A percentile compares a stretch with the other conserved stretches of the same genome.
Conservation (phyloP, 2,329 filamentous ascomycete species). For the Fusarium pseudocircinatum region DNA sequence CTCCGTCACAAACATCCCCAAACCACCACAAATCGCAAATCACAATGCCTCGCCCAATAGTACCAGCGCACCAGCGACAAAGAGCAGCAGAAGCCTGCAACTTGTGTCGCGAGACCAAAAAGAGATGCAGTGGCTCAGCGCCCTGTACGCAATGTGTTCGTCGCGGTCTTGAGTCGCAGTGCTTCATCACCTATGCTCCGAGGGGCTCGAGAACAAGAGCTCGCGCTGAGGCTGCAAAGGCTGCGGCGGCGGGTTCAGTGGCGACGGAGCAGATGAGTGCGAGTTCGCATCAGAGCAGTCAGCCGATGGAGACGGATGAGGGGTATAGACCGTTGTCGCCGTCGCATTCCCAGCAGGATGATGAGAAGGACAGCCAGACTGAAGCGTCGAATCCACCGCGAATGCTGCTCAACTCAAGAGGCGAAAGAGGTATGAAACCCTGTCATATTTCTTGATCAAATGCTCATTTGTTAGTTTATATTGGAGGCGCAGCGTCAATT, state of each 20-base stretch:
- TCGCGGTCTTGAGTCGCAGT: slow-evolving; percentile 53
- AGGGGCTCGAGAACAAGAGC: slow-evolving; percentile 40
- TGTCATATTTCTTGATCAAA: neutral
- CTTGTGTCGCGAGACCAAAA: slow-evolving; percentile 60
- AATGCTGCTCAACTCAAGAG: slow-evolving; percentile 62
- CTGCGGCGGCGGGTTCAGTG: neutral
- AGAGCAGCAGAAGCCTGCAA: slow-evolving; percentile 60
- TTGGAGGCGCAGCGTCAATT: slow-evolving; percentile 61
- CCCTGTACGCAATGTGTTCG: slow-evolving; percentile 59
- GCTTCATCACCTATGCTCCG: slow-evolving; percentile 47
- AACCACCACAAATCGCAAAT: neutral
- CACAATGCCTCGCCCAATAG: slow-evolving; percentile 62
- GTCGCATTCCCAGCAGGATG: slow-evolving; percentile 43
- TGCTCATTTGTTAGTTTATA: slow-evolving; percentile 51
- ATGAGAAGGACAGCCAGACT: slow-evolving; percentile 23
- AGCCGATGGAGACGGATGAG: slow-evolving; percentile 13
- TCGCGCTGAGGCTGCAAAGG: slow-evolving; percentile 19
- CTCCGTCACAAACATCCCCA: neutral
- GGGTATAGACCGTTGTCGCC: slow-evolving; percentile 44
- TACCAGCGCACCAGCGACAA: slow-evolving; percentile 58
- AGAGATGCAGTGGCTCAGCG: slow-evolving; percentile 59
- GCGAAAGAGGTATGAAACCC: slow-evolving; percentile 56
- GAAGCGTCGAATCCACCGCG: slow-evolving; percentile 42
- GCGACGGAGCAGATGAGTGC: neutral
- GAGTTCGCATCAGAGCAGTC: neutral